Evolutionary conservation across 139 green algal species (phyloP), one percentile per base, ranked within the genome.

Genomic region (Coelastrella sp.): DNA sequence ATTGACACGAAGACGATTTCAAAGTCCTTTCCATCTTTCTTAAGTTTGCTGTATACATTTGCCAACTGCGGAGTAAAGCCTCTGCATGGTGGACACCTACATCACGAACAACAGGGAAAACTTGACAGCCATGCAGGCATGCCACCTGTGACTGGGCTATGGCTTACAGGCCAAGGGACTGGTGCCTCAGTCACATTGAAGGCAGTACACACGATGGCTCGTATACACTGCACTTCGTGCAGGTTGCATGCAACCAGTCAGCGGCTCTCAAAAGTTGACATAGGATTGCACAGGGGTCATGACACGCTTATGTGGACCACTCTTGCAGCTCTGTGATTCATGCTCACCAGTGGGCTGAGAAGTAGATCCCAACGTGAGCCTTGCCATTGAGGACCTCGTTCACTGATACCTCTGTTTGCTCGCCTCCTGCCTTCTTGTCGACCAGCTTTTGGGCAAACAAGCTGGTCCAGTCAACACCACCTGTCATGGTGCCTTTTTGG

Each of bases 71-170:
- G 93, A 4, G 93, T 95, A 82, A 95, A 95, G 0, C 60, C 80
- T 8, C 93, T 90, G 91, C 93, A 95, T 12, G 93, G 93, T 8
- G 93, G 93, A 70, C 93, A 95, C 91, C 89, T 91, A 66, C 35
- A 49, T 49, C 1, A 49, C 35, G 35, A 49, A 49, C 35, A 49
- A 49, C 3, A 49, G 3, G 35, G 35, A 49, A 49, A 49, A 49
- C 35, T 49, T 49, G 3, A 49, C 3, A 49, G 35, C 35, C 35
- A 49, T 49, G 35, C 35, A 49, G 35, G 35, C 35, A 49, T 49
- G 35, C 35, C 35, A 49, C 35, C 35, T 49, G 1, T 49, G 35
- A 49, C 35, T 49, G 3, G 35, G 35, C 35, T 49, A 49, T 49
- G 35, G 35, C 35, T 49, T 49, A 49, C 35, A 49, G 35, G 35